Evolutionary conservation across 345 rosid genomes (phyloP), one percentile per base, ranked within the genome.

Genomic region (Salix arbutifolia): DNA sequence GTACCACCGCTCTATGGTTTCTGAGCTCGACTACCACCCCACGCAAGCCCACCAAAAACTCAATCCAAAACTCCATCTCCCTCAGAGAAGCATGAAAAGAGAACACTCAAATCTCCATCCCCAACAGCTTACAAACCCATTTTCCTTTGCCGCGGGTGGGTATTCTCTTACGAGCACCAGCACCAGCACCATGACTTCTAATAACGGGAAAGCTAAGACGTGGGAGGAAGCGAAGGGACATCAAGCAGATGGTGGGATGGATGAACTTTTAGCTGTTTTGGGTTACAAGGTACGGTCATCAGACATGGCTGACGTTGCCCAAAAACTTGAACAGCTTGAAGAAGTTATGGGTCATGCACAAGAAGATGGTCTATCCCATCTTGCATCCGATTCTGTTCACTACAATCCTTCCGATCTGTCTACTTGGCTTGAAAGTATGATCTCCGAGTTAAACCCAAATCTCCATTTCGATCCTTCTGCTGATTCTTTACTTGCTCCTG

Each of bases 301-400:
- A 8, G 98, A 93, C 80, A 91, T 93, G 98, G 95, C 87, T 0
- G 97, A 90, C n/a, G 97, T 93, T 11, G 98, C 97, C 16, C 86
- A 84, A 25, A 93, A 93, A 83, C 90, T 93, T 1, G 98, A 91
- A 58, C 97, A 87, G 79, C 85, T 93, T 17, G 98, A 93, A 75
- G 83, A 87, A 46, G 92, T 83, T 62, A 87, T 93, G 92, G 83
- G 90, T 31, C 78, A 76, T 71, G 89, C 78, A 75, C 92, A 87
- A 30, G 93, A 81, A 56, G 97, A 89, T 53, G 97, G 88, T 0
- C 35, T 90, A 12, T 87, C 91, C 35, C 86, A 87, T 25, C 81
- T 93, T 21, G 86, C 89, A 2, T 72, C 90, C 1, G 97, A 93
- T 0, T 84, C 98, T 9, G 89, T 93, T 61, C 97, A 93, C 69